Percentiles rank a stretch among this genome's conserved stretches.
These are phyloP conservation scores for Pleurotus pulmonarius DNA, from an alignment of 768 basidiomycete species.

Conservation along the genomic window DNA sequence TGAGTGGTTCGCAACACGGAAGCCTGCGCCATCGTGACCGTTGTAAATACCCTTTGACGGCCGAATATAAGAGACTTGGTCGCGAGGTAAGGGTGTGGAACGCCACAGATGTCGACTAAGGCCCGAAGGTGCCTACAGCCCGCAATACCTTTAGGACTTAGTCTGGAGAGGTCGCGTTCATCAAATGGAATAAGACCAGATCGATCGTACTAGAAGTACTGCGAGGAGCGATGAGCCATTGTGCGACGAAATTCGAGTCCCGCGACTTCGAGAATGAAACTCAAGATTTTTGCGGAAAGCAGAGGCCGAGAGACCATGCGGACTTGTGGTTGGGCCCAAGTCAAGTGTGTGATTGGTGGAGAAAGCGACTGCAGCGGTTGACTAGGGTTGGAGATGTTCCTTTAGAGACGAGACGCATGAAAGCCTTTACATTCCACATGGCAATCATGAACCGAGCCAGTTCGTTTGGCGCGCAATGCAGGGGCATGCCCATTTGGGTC, in stretches of 20 bases:
- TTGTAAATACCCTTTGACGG: too few species aligned
- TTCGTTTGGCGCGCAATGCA: neutral
- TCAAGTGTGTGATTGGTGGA: constrained; percentile 5
- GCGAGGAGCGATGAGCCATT: neutral
- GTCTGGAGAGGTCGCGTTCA: neutral
- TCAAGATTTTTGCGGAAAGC: neutral
- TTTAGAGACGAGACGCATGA: constrained; percentile 6
- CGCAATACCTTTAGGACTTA: neutral
- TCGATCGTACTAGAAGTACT: neutral
- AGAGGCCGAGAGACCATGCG: constrained; percentile 4
- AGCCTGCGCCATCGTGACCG: neutral
- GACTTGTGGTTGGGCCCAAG: constrained; percentile 1
- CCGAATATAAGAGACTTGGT: neutral
- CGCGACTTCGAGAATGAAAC: constrained; percentile 7
- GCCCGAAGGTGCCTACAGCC: neutral
- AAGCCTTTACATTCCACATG: neutral
- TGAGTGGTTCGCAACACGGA: neutral
- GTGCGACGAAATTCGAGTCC: neutral
- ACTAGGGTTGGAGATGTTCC: neutral
- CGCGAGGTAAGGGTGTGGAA: neutral
- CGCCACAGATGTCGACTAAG: constrained; percentile 7
- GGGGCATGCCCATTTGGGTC: neutral
- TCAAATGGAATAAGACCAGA: constrained; percentile 8
- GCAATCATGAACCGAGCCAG: neutral
- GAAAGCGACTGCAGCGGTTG: neutral